Evolutionary conservation across 208 protist genomes (phyloP).

Genomic region (Leishmania mexicana): DNA sequence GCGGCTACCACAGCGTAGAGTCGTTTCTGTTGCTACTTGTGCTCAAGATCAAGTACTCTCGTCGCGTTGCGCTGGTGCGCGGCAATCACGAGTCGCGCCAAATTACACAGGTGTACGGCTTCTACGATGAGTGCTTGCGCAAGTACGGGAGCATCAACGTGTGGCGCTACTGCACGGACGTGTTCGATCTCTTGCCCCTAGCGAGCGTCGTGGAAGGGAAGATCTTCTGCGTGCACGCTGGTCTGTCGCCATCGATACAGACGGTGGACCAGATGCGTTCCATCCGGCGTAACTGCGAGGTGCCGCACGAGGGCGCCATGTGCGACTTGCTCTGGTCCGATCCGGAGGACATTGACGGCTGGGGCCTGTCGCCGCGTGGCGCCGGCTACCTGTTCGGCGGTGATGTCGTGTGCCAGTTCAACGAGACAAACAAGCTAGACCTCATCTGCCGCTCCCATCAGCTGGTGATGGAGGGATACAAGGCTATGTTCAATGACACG

Average conservation of each 20-base stretch:
- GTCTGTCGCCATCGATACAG: conserved; percentile 97
- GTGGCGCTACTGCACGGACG: conserved; percentile 99
- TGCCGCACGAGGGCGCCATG: conserved; percentile 99
- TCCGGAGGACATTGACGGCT: conserved; percentile 96
- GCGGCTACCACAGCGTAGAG: conserved; percentile 98
- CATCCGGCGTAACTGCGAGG: conserved; percentile 97
- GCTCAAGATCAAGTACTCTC: conserved; percentile 97
- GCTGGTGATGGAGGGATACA: conserved; percentile 97
- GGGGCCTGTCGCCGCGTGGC: conserved; percentile 97
- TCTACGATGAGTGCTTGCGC: conserved; percentile 99
- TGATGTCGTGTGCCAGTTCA: conserved; percentile 96
- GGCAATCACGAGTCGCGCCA: conserved; percentile 97
- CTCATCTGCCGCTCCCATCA: conserved; percentile 96
- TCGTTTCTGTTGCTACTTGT: conserved; percentile 98
- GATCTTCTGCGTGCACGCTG: conserved; percentile 99
- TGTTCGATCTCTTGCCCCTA: conserved; percentile 99
- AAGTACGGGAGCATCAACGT: conserved; percentile 99
- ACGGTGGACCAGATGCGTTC: conserved; percentile 96
- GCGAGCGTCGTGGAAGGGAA: conserved; percentile 98
- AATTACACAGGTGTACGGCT: conserved; percentile 99
- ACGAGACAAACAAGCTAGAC: conserved; percentile 93
- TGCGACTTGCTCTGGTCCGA: conserved; percentile 99
- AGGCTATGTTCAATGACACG: conserved; percentile 94
- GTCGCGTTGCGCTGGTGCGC: conserved; percentile 95
- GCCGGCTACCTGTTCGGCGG: conserved; percentile 99